Evolutionary conservation across 129 eudicot species (phyloP).

Genomic region (Chrysanthemum seticuspe): DNA sequence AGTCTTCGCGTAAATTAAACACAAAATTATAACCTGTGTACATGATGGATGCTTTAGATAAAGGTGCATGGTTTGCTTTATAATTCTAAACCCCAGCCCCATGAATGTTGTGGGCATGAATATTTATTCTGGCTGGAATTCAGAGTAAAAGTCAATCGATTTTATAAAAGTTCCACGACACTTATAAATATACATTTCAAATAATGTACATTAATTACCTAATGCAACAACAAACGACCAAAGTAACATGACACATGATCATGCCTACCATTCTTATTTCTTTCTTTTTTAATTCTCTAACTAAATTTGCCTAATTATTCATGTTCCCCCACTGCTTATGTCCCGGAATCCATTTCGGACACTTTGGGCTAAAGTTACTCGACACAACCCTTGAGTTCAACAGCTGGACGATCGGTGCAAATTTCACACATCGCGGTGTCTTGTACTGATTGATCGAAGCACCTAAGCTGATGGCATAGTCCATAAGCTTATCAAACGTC

Average conservation of each 20-base stretch:
- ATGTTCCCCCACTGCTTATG: slow-evolving; percentile 55
- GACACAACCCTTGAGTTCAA: slow-evolving; percentile 60
- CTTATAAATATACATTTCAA: slow-evolving; percentile 32
- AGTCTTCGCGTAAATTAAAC: too few species aligned
- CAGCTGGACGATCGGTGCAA: slow-evolving; percentile 67
- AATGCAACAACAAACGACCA: slow-evolving; percentile 45
- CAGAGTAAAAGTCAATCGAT: slow-evolving; percentile 31
- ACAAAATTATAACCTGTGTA: too few species aligned
- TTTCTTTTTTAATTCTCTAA: not conserved
- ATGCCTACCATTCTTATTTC: not conserved
- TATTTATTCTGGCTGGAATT: slow-evolving; percentile 42
- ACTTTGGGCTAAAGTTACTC: slow-evolving; percentile 69
- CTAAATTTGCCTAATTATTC: slow-evolving; percentile 27
- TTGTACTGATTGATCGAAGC: slow-evolving; percentile 87
- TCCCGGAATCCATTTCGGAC: slow-evolving; percentile 76
- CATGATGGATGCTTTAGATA: not conserved
- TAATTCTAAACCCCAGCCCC: slow-evolving; percentile 9
- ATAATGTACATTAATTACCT: slow-evolving; percentile 45
- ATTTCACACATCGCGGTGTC: slow-evolving; percentile 77
- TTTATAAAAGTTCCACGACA: slow-evolving; percentile 35
- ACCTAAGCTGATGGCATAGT: slow-evolving; percentile 67
- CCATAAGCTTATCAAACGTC: slow-evolving; percentile 86
- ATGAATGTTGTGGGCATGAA: slow-evolving; percentile 47
- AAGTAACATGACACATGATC: slow-evolving; percentile 29
- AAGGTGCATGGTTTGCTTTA: not conserved